A percentile compares a stretch with the other conserved stretches of the same genome.
Evolutionary conservation across 495 filamentous ascomycete species (phyloP).

Genomic region (Zalerion maritima): DNA sequence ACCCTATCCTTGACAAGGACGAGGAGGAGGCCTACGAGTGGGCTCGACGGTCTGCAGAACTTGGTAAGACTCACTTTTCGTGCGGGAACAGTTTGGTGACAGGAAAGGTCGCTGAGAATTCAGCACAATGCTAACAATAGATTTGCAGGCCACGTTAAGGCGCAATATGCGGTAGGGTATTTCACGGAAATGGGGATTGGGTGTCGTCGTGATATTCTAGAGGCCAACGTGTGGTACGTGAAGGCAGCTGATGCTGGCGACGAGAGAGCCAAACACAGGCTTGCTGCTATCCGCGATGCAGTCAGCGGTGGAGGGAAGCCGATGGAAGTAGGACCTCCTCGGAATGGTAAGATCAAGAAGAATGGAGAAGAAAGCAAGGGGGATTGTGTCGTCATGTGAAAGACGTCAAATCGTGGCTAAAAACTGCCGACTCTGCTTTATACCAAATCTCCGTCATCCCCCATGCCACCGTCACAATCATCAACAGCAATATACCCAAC

Average conservation of each 20-base stretch:
- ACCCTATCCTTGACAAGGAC: slow-evolving; percentile 84
- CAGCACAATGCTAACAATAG: slow-evolving; percentile 7
- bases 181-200: slow-evolving; percentile 99
- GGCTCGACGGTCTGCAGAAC: slow-evolving; percentile 72
- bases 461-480: no score
- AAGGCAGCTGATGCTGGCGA: slow-evolving; percentile 88
- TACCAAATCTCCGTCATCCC: no score
- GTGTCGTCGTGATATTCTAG: slow-evolving; percentile 78
- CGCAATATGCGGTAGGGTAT: slow-evolving; percentile 88
- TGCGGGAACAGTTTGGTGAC: no score
- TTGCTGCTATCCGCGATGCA: slow-evolving; percentile 75
- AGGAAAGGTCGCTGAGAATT: no score
- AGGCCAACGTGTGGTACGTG: slow-evolving; percentile 98
- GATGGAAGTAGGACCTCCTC: slow-evolving; percentile 33
- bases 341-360: slow-evolving; percentile 37
- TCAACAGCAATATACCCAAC: no score
- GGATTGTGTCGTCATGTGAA: slow-evolving; percentile 47
- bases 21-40: slow-evolving; percentile 95
- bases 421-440: no score
- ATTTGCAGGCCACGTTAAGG: slow-evolving; percentile 65
- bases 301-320: slow-evolving; percentile 53
- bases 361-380: slow-evolving; percentile 31
- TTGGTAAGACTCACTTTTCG: slow-evolving; percentile 42
- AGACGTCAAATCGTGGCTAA: no score
- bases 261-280: slow-evolving; percentile 68